phyloP scores from a whole-genome alignment of 805 yeast genomes.

The Debaryomyces maramus region DNA sequence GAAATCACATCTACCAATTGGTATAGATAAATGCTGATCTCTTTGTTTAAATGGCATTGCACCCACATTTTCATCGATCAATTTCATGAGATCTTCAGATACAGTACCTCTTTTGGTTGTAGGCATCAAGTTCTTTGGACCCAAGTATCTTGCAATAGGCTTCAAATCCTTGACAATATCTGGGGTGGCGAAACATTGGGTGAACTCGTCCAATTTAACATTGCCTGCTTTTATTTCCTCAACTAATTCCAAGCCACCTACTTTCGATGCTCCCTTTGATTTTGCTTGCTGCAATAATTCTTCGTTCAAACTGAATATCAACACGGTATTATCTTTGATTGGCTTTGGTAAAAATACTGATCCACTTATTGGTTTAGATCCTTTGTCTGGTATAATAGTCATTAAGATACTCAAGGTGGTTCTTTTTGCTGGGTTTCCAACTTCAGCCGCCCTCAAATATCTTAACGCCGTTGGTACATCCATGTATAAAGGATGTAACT shows the following conservation, averaged over 20 bases:
- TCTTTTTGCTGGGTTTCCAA: constrained; percentile 73
- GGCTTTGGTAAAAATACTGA: constrained; percentile 71
- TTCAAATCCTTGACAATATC: constrained; percentile 66
- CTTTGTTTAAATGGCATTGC: constrained; percentile 78
- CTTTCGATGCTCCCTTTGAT: constrained; percentile 58
- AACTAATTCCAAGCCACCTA: constrained; percentile 74
- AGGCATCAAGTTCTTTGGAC: constrained; percentile 91
- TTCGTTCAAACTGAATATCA: constrained; percentile 65
- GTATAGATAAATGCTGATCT: constrained; percentile 56
- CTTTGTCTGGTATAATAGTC: constrained; percentile 68
- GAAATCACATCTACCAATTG: constrained; percentile 77
- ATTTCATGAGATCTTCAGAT: constrained; percentile 55
- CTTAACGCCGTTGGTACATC: constrained; percentile 70
- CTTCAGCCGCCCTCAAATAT: constrained; percentile 84
- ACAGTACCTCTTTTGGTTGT: constrained; percentile 84
- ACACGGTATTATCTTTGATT: constrained; percentile 60
- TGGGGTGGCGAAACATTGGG: constrained; percentile 82
- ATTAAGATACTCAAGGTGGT: constrained; percentile 66
- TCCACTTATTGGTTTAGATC: constrained; percentile 75
- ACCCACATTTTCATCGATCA: constrained; percentile 60
- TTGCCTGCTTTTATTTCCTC: constrained; percentile 55
- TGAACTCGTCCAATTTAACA: constrained; percentile 52
- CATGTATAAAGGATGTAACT: constrained; percentile 63
- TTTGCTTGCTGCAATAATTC: constrained; percentile 54
- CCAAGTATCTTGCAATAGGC: constrained; percentile 74